Base-by-base conservation (phyloP, 1,284 basidiomycete genomes). In the Leccinum glutinopallens region DNA sequence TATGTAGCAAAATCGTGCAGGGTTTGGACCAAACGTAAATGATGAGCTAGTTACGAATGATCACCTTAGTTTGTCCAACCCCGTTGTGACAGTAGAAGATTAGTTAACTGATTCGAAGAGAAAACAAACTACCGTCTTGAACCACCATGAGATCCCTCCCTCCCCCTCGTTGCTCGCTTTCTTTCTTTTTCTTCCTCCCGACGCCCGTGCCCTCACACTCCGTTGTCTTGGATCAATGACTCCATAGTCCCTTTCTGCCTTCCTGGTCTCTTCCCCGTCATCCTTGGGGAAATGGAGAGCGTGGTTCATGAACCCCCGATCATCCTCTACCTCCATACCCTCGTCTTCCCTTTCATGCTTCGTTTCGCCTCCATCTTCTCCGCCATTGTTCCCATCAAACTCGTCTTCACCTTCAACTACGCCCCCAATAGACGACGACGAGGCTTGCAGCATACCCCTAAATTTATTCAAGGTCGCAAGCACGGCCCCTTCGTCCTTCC, bases 211-310 rank as follows among this genome's bases (percentile, higher is more conserved):
- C 55, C 84, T 80, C 19, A 88, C 90, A 57, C 87, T 82, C 60
- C 91, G 78, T 63, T 85, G 83, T 67, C 91, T 78, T 0, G 91
- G 91, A 73, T 93, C 91, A 71, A 93, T 93, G 58, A 96, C 94
- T 75, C 94, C 91, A 71, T 96, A 96, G 70, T 96, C 94, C 58
- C 92, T 81, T 76, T 96, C 92, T 0, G 94, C 94, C 74, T 95
- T 90, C 64, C 81, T 77, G 15, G 84, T 86, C 77, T 95, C 89
- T 71, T 93, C 90, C 37, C 82, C 80, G 67, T 90, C 87, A 64
- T 90, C 92, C 75, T 93, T 93, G 19, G 89, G 85, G 77, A 95
- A 95, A 68, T 85, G 84, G 64, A 96, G 79, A 22, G 83, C 78
- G 74, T 96, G 94, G 9, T 79, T 81, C 78, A 96, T 83, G 81